Base-by-base conservation (phyloP, 257 asterid species). In the Schizonepeta tenuifolia region DNA sequence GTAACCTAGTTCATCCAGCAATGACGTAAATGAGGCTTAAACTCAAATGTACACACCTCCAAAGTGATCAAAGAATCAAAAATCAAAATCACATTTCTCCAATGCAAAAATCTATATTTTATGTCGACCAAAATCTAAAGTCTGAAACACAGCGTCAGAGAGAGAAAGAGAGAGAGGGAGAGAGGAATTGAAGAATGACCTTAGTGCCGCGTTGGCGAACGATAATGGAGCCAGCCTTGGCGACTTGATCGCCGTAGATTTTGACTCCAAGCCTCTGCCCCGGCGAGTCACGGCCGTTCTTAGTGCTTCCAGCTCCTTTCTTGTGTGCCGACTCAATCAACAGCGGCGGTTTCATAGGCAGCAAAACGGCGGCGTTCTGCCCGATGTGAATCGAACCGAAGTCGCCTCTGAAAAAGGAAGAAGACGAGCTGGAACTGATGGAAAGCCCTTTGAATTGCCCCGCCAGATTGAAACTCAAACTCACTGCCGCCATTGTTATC, bases 221-320 rank as follows among this genome's bases (percentile, higher is more conserved):
- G 58, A 94, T 94, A 61, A 94, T 91, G 78, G 96, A 86, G 55
- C 97, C 98, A 53, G 98, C 83, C 77, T 94, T 89, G 22, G 97
- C 98, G 9, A 65, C 82, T 81, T 93, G 97, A 72, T 91, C 96
- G 75, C 98, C 97, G 71, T 40, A 91, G 73, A 94, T 89, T 76
- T 94, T 94, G 44, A 94, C 98, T 13, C 97, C 98, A n/a, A 94
- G 98, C 82, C 98, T 78, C 83, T 91, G 95, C 12, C 97, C 97
- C 6, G 90, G 92, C 10, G 98, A 93, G 68, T 93, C 98, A 62
- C 98, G 91, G 36, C 98, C 98, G 72, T 93, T 93, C 89, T 93
- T 93, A 0, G 98, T 93, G 78, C 97, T 91, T 79, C 98, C 98
- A 58, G 96, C 97, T 70, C 97, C 98, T 78, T 91, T 93, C 89